Evolutionary conservation across 768 basidiomycete genomes (phyloP).

Genomic region (Harrya chromipes): DNA sequence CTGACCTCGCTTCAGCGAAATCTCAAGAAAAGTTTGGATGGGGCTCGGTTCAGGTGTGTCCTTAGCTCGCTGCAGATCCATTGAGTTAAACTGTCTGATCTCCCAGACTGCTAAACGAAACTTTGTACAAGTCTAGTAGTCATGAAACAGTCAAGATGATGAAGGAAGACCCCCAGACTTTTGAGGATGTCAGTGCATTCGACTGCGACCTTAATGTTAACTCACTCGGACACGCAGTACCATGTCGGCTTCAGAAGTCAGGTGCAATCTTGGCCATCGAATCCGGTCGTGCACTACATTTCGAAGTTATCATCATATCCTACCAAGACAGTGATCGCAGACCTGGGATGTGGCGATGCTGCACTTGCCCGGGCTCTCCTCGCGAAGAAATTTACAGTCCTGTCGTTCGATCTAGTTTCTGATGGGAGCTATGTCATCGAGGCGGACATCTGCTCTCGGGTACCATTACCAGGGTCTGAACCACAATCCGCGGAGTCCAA

Average conservation of each 20-base stretch:
- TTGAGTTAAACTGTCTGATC: slow-evolving; percentile 6
- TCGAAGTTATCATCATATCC: slow-evolving; percentile 62
- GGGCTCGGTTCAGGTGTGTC: slow-evolving; percentile 79
- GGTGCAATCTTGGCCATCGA: slow-evolving; percentile 90
- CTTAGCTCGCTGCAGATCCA: neutral
- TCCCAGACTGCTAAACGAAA: slow-evolving; percentile 85
- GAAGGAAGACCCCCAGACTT: slow-evolving; percentile 76
- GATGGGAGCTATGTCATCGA: slow-evolving; percentile 75
- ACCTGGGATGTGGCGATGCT: slow-evolving; percentile 96
- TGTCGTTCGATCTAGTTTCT: slow-evolving; percentile 81
- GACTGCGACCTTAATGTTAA: slow-evolving; percentile 1
- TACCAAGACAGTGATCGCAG: slow-evolving; percentile 71
- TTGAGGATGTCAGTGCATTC: slow-evolving; percentile 63
- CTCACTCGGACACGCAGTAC: slow-evolving; percentile 56
- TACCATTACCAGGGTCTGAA: slow-evolving; percentile 86
- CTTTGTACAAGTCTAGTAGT: slow-evolving; percentile 85
- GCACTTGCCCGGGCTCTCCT: slow-evolving; percentile 73
- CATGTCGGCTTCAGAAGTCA: slow-evolving; percentile 90
- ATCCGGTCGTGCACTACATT: slow-evolving; percentile 86
- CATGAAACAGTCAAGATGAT: slow-evolving; percentile 74
- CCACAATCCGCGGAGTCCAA: slow-evolving; percentile 36
- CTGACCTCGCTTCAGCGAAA: slow-evolving; percentile 72
- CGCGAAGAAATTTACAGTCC: slow-evolving; percentile 62
- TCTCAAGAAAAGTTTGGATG: slow-evolving; percentile 79
- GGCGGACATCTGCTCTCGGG: slow-evolving; percentile 78